Evolutionary conservation across 352 stramenopile species (phyloP), one percentile per base, ranked within the genome.

Genomic region (Phytophthora sojae): DNA sequence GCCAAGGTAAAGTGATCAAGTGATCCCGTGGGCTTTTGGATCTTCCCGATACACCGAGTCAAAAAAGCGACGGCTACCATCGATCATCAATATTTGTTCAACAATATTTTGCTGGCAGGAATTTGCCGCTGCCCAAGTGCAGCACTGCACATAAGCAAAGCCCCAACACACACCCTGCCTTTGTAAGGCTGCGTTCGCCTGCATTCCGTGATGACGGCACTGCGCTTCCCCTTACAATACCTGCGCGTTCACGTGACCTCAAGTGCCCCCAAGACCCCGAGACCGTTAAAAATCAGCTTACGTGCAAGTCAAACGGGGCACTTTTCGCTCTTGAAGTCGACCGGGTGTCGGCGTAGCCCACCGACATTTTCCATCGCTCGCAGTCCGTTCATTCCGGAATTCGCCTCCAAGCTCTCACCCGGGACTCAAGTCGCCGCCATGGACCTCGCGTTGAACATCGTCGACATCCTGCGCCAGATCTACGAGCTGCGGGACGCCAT

Each of bases 401-500:
- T 51, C 44, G n/a, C 44, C 44, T 51, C 11, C 44, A 26, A 51
- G 39, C 39, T 47, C 12, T 47, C 39, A 50, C 44, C 17, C n/a
- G 15, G 5, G 2, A 4, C 14, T 5, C 39, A 47, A 47, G 39
- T 15, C 35, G 2, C 14, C 9, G 64, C 6, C 21, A 70, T 61
- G 23, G 64, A 71, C 15, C 0, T 56, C 47, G 64, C 35, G 1
- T 6, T 56, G 12, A 66, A 35, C 25, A 42, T 59, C 35, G 50
- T 51, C 8, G 39, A 66, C 4, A 15, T 42, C 25, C 57, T 71
- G 9, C 26, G 26, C 25, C 49, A 67, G 37, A 71, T 79, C 50
- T 50, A 65, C 42, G 35, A 73, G 23, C 61, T 76, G 35, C 64
- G 61, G 1, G 42, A 68, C 12, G 56, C 71, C 1, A 72, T 79